Base-by-base conservation (phyloP, 208 protist genomes). In the Blechomonas ayalai region DNA sequence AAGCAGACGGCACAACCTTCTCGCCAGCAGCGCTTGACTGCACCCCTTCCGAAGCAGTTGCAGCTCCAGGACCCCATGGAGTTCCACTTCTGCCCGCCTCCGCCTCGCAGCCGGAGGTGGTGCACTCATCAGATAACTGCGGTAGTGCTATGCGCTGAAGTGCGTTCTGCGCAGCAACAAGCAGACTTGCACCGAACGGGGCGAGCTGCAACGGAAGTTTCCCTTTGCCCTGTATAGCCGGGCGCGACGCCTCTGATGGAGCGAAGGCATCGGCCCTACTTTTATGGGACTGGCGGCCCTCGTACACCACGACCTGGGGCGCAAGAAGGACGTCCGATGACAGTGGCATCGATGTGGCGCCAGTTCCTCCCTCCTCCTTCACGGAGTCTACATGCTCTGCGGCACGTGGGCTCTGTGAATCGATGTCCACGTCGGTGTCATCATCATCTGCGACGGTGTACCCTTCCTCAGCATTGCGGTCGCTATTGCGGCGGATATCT, bases 151-250 rank as follows among this genome's bases (percentile, higher is more conserved):
- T 36, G 4, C 62, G 66, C 55, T 80, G 72, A 8, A 89, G 59
- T 0, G 49, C 45, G 18, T 34, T 53, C 18, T 69, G 59, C 0
- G 79, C 60, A 4, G 74, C 55, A 15, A 81, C 38, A 15, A 89
- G 66, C 1, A 89, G 38, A 67, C 80, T 89, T 22, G 72, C 66
- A 10, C 80, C 80, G 37, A 84, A 77, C 13, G 73, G 73, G 0
- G 75, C 72, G 28, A 70, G 60, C 16, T 50, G 72, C 15, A 63
- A 55, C 24, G 34, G 29, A 24, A 37, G 33, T 32, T 15, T 45
- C 7, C 16, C n/a, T 8, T 26, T 23, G 15, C 23, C 16, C 33
- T 44, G 12, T 31, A 29, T 13, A 4, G 41, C 40, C 15, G 40
- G 24, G 8, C 9, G 10, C n/a, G n/a, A n/a, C n/a, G n/a, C n/a